Conservation (phyloP, 2,329 filamentous ascomycete species). For the Colletotrichum brevisporum region DNA sequence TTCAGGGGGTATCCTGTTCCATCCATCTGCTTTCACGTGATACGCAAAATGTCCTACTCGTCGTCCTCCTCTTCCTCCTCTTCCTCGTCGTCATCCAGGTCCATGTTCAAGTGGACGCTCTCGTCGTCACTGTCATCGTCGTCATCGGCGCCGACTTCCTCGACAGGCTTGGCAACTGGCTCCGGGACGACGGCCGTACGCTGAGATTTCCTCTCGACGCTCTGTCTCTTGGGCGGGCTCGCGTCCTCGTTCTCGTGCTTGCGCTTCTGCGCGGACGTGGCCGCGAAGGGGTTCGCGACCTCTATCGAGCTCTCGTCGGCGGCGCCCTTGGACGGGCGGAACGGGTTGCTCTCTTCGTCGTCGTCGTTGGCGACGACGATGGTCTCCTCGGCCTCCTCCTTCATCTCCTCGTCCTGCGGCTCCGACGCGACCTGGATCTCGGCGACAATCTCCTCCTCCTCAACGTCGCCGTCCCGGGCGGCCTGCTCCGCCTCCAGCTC, state of each 20-base stretch:
- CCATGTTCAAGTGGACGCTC: constrained; percentile 73
- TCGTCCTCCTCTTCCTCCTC: constrained; percentile 53
- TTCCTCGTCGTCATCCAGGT: constrained; percentile 66
- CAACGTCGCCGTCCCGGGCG: constrained; percentile 62
- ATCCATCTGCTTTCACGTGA: constrained; percentile 8
- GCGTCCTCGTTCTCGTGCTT: constrained; percentile 53
- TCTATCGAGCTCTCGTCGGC: constrained; percentile 41
- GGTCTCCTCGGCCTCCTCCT: constrained; percentile 20
- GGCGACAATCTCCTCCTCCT: constrained; percentile 49
- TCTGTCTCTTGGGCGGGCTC: constrained; percentile 45
- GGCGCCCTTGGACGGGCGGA: constrained; percentile 45
- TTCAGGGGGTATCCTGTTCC: constrained; percentile 34
- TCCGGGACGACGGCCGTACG: constrained; percentile 14
- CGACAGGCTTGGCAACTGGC: constrained; percentile 39
- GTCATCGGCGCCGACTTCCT: constrained; percentile 50
- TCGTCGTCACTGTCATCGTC: constrained; percentile 66
- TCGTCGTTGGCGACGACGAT: constrained; percentile 27
- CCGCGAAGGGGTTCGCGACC: constrained; percentile 33
- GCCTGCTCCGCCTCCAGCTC: constrained; percentile 53
- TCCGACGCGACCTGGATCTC: constrained; percentile 54
- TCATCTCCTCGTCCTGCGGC: constrained; percentile 52
- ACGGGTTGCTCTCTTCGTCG: constrained; percentile 50
- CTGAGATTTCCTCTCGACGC: constrained; percentile 33
- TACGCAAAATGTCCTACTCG: constrained; percentile 34
- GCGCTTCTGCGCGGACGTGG: constrained; percentile 54